Evolutionary conservation across 371 early-diverging fungal genomes (phyloP), one percentile per base, ranked within the genome.

Genomic region (Entomophthora muscae): DNA sequence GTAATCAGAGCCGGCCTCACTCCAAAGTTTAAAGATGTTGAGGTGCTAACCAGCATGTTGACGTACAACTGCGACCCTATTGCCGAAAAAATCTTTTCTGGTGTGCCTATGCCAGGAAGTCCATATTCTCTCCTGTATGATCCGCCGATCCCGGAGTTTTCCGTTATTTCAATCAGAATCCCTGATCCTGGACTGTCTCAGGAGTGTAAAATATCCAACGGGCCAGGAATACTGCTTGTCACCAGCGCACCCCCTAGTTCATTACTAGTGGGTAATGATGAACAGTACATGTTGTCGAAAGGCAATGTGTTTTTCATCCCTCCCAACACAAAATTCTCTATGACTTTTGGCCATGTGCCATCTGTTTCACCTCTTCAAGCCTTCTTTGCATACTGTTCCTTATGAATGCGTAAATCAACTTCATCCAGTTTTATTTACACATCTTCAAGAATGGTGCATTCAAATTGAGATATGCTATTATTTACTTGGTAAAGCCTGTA

Each of bases 1-100:
- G 98, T 98, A 0, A 91, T 98, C 1, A 87, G 98, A 30, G 90
- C 96, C 1, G 98, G 98, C 3, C 72, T 98, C 61, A 98, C 98
- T 5, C 98, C 98, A n/a, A 98, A 98, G 73, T 88, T 91, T 72
- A 91, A 92, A 75, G 97, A 98, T 73, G 95, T 98, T 23, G 75
- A 83, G 23, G 92, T 93, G 1, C 78, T 98, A 26, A 84, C 90
- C 0, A 70, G 80, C 23, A 96, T 95, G 94, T 77, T 96, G 54
- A 93, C 97, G 7, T 98, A 95, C 69, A 83, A 83, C 64, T 77
- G 84, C 68, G 87, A 87, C 1, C 75, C 88, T 21, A 84, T 90
- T 2, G 77, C 82, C 42, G 75, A 80, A 21, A 91, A 91, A 72
- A 91, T 65, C 79, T 91, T 75, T 67, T 66, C 63, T 85, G 72